Conservation (phyloP, 2,329 filamentous ascomycete genomes). For the Fusarium newnesense region DNA sequence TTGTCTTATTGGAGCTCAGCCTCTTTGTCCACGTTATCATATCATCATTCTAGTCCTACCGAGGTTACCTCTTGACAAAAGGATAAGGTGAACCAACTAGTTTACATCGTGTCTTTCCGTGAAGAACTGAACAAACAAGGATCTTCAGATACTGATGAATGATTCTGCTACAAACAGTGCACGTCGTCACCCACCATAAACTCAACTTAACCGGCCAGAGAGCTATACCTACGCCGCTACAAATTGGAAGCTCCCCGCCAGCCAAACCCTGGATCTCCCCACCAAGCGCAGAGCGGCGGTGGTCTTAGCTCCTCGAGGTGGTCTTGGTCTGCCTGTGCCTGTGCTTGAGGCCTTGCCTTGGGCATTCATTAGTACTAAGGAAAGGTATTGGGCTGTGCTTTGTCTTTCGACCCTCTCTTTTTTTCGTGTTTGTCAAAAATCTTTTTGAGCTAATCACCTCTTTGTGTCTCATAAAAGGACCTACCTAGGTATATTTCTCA, state of each 20-base stretch:
- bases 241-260: constrained; percentile 19
- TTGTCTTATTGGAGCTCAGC: constrained; percentile 9
- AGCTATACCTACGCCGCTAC: constrained; percentile 17
- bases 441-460: background rate
- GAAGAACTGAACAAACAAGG: background rate
- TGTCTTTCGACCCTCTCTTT: constrained; percentile 18
- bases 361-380: constrained; percentile 23
- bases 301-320: constrained; percentile 28
- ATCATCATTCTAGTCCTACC: background rate
- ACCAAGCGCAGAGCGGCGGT: constrained; percentile 13
- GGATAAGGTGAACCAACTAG: background rate
- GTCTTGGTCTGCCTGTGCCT: background rate
- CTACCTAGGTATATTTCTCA: background rate
- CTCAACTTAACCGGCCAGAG: background rate
- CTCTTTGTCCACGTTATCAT: constrained; percentile 17
- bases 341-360: constrained; percentile 8
- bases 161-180: constrained; percentile 20
- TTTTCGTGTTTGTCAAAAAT: background rate
- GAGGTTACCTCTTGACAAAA: background rate
- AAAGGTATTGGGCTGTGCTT: constrained; percentile 31
- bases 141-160: background rate
- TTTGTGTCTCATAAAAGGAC: background rate
- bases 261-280: constrained; percentile 21
- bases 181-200: constrained; percentile 27
- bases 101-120: background rate